Conservation (phyloP, 1,284 basidiomycete genomes). For the Boletus mariae region DNA sequence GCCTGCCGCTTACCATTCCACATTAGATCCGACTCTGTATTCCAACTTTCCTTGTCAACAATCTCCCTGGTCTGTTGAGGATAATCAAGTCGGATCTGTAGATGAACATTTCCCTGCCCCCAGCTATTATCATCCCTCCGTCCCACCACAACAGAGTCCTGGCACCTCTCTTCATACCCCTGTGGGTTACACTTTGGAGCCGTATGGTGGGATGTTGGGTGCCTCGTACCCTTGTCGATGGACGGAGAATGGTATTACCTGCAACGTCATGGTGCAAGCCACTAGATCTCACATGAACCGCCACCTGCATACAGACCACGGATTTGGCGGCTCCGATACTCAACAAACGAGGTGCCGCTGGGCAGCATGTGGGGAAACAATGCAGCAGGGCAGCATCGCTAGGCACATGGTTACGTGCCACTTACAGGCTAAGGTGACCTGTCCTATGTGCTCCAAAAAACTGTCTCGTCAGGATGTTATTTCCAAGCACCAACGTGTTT, state of each 20-base stretch:
- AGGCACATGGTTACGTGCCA: conserved; percentile 31
- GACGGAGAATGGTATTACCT: conserved; percentile 13
- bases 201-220: neutral
- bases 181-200: conserved; percentile 1
- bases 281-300: conserved; percentile 28
- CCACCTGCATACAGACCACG: conserved; percentile 24
- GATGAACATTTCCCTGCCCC: conserved; percentile 2
- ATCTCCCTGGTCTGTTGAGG: conserved; percentile 1
- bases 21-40: neutral
- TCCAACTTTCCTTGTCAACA: conserved; percentile 3
- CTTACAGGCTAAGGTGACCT: conserved; percentile 28
- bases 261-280: conserved; percentile 20
- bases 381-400: conserved; percentile 32
- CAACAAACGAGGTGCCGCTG: conserved; percentile 22
- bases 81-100: neutral
- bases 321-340: conserved; percentile 23
- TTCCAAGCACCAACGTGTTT: conserved; percentile 28
- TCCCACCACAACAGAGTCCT: neutral
- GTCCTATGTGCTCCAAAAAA: conserved; percentile 29
- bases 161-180: neutral
- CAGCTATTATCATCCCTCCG: conserved; percentile 1
- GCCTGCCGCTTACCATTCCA: neutral
- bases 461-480: conserved; percentile 28
- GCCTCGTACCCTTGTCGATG: conserved; percentile 22
- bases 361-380: conserved; percentile 19